These are phyloP conservation scores for Globisporangium radiosum DNA, from an alignment of 352 stramenopile species.

Conservation along the genomic window DNA sequence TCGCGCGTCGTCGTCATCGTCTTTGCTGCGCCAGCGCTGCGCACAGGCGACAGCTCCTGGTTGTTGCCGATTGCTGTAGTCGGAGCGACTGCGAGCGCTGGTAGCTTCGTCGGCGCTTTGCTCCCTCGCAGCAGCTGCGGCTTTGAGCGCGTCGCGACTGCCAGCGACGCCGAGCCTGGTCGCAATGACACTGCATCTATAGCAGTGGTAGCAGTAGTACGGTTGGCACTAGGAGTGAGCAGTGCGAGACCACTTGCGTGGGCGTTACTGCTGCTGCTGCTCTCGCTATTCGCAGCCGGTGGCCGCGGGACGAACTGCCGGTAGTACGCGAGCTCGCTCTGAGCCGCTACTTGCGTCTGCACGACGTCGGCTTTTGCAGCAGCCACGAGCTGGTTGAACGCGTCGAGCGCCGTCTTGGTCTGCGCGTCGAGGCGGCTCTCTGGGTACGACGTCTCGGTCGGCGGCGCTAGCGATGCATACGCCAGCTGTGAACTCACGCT, in stretches of 20 bases:
- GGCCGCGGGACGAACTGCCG: conserved; percentile 36
- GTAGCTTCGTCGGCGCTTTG: background rate
- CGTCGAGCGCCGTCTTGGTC: conserved; percentile 38
- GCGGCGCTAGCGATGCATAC: background rate
- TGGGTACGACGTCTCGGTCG: conserved; percentile 17
- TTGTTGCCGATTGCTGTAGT: conserved; percentile 12
- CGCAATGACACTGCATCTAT: too few species aligned
- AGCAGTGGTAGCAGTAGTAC: too few species aligned
- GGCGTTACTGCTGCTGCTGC: background rate
- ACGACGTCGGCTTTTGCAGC: conserved; percentile 31
- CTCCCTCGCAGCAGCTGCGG: too few species aligned
- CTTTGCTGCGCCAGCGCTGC: conserved; percentile 1
- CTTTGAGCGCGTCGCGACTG: too few species aligned
- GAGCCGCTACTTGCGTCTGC: conserved; percentile 27
- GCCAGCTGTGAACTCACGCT: background rate
- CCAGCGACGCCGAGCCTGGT: too few species aligned
- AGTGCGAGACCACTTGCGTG: too few species aligned
- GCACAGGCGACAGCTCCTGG: conserved; percentile 22
- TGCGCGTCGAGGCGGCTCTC: conserved; percentile 24
- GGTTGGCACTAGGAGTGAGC: too few species aligned
- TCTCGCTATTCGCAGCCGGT: background rate
- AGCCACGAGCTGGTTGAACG: conserved; percentile 48
- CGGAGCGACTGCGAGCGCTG: background rate
- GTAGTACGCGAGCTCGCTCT: conserved; percentile 52
- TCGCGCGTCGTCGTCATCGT: background rate